Percentiles rank a stretch among this genome's conserved stretches.
Conservation (phyloP, 805 yeast species). For the Brettanomyces anomalus region DNA sequence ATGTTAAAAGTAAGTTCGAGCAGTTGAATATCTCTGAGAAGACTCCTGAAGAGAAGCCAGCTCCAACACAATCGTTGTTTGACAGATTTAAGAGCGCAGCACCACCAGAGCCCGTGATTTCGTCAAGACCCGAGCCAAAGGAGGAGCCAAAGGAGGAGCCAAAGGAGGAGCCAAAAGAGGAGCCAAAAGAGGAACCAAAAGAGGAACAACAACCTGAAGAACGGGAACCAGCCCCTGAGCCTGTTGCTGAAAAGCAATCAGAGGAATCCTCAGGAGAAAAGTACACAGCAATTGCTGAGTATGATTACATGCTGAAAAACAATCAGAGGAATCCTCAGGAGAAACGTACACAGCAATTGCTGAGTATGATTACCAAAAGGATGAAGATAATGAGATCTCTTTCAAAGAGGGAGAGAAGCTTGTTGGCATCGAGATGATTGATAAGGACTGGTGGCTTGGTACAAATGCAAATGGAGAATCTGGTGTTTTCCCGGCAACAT, state of each 20-base stretch:
- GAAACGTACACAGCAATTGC: conserved; percentile 51
- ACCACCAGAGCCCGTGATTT: conserved; percentile 17
- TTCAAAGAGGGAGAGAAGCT: conserved; percentile 60
- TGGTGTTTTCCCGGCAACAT: conserved; percentile 51
- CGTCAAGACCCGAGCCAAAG: conserved; percentile 6
- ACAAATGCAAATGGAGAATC: conserved; percentile 31
- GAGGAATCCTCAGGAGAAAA: conserved; percentile 7
- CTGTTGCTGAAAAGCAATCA: conserved; percentile 14
- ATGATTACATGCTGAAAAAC: conserved; percentile 56
- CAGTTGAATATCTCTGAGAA: conserved; percentile 17
- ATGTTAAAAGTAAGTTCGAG: conserved; percentile 25
- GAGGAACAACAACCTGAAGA: conserved; percentile 9
- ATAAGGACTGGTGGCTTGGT: conserved; percentile 64
- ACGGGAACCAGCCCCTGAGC: conserved; percentile 18
- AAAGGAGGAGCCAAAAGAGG: conserved; percentile 10
- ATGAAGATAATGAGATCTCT: conserved; percentile 67
- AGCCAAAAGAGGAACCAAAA: conserved; percentile 6
- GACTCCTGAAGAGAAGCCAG: conserved; percentile 11
- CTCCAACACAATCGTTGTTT: conserved; percentile 15
- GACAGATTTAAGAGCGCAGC: conserved; percentile 4
- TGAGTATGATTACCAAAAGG: conserved; percentile 69
- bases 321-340: conserved; percentile 10
- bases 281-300: conserved; percentile 64
- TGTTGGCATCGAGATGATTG: conserved; percentile 57
- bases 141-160: conserved; percentile 9